Evolutionary conservation across 805 yeast genomes (phyloP).

Genomic region (Suhomyces tanzawaensis): DNA sequence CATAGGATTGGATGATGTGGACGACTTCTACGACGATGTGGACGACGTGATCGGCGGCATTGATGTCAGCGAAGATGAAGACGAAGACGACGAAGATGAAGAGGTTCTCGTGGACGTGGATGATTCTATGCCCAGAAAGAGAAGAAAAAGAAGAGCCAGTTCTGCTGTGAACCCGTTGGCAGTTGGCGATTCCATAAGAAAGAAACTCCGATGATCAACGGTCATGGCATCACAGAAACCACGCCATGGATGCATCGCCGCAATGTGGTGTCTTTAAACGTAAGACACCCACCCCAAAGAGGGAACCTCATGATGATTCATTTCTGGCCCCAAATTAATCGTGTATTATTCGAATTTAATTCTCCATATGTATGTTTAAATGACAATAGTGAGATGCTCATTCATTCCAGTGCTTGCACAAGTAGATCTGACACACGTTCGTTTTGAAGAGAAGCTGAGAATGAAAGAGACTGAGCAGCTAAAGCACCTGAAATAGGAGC

Average conservation of each 20-base stretch:
- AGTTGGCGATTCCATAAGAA: constrained; percentile 12
- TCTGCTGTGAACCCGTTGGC: constrained; percentile 43
- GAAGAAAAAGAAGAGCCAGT: constrained; percentile 38
- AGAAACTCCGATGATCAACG: constrained; percentile 8
- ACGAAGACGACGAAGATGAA: constrained; percentile 24
- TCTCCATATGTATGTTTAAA: background rate
- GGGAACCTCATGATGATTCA: no score
- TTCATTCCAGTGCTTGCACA: no score
- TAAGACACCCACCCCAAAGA: no score
- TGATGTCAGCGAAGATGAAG: constrained; percentile 33
- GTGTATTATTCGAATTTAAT: background rate
- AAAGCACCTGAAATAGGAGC: no score
- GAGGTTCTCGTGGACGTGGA: constrained; percentile 39
- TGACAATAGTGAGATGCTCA: no score
- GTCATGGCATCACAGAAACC: no score
- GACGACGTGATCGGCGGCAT: constrained; percentile 38
- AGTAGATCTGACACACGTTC: no score
- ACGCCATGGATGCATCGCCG: no score
- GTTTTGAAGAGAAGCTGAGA: no score
- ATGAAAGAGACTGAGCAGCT: no score
- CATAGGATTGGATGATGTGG: constrained; percentile 42
- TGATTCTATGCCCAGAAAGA: constrained; percentile 27
- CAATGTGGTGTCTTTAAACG: no score
- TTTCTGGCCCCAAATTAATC: no score
- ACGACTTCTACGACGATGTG: constrained; percentile 41